Evolutionary conservation across 129 eudicot species (phyloP), one percentile per base, ranked within the genome.

Genomic region (Artemisia annua): DNA sequence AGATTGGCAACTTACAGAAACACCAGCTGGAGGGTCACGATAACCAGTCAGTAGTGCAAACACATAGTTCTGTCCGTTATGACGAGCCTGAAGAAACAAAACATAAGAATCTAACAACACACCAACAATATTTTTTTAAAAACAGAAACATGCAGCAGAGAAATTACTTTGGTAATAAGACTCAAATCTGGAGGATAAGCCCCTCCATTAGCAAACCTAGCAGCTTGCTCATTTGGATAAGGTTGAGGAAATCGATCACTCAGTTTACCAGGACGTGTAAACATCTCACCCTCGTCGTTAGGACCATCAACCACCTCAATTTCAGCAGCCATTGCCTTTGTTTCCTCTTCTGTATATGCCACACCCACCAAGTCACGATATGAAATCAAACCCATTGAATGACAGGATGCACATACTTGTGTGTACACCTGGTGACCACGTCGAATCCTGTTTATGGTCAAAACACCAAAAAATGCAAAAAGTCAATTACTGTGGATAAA

Each of bases 11-110:
- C 83, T 84, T 78, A 91, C 97, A 14, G 86, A 50, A 72, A 91
- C 87, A 77, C 97, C 97, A 76, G 97, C 97, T 71, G 97, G 97
- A 70, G 97, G 97, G 49, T 91, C 97, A 68, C 89, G 97, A 80
- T 91, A 91, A 51, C 97, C 97, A 77, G 97, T 91, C 78, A 91
- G 79, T 63, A 91, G 96, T 10, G 96, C 88, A 79, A 88, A 91
- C 52, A 88, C 97, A 53, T 91, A 91, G 74, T 88, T 91, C 79
- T 91, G 97, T 65, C 97, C 97, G 71, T 91, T 86, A 61, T 91
- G 96, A 60, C 97, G 96, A 39, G 97, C 97, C 97, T 91, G 75
- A 63, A 69, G 71, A 2, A 65, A 52, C 39, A 64, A 50, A 20
- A 54, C 1, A 30, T 12, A 63, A 67, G 63, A 69, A 61, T 48